phyloP scores from a whole-genome alignment of 345 rosid genomes.

The Ceriops zippeliana region DNA sequence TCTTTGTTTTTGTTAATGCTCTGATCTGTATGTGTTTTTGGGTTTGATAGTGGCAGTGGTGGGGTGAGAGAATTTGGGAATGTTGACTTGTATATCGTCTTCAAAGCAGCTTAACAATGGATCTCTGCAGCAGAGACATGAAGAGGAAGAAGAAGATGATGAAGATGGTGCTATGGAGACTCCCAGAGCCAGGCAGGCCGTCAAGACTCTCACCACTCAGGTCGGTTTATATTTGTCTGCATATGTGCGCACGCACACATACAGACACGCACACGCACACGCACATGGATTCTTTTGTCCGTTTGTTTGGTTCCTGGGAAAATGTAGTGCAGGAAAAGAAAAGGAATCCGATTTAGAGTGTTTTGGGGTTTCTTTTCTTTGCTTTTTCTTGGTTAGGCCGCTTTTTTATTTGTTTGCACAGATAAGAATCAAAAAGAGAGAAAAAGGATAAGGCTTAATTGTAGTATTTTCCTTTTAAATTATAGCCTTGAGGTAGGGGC shows the following conservation, averaged over 20 bases:
- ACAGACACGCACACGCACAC: not conserved
- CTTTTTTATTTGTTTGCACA: not conserved
- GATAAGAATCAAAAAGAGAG: not conserved
- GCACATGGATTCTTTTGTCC: not conserved
- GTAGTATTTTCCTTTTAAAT: not conserved
- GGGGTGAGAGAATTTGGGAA: slow-evolving; percentile 23
- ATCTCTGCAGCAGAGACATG: slow-evolving; percentile 44
- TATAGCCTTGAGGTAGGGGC: not conserved
- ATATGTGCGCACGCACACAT: not conserved
- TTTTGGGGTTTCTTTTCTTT: slow-evolving; percentile 1
- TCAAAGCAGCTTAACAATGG: slow-evolving; percentile 68
- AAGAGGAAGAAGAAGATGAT: slow-evolving; percentile 46
- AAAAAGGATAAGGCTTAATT: not conserved
- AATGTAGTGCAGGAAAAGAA: slow-evolving; percentile 10
- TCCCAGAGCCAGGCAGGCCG: slow-evolving; percentile 69
- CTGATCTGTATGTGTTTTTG: slow-evolving; percentile 29
- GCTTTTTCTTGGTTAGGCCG: no score
- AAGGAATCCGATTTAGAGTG: slow-evolving; percentile 8
- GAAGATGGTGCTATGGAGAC: slow-evolving; percentile 34
- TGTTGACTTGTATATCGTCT: slow-evolving; percentile 91
- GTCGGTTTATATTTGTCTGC: slow-evolving; percentile 19
- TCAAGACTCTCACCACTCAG: slow-evolving; percentile 75
- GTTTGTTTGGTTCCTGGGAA: slow-evolving; percentile 26
- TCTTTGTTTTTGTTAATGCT: slow-evolving; percentile 5
- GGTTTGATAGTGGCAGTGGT: slow-evolving; percentile 12